These are phyloP conservation scores for Bromus sterilis DNA, from an alignment of 176 grass and related monocot genomes.

Conservation along the genomic window DNA sequence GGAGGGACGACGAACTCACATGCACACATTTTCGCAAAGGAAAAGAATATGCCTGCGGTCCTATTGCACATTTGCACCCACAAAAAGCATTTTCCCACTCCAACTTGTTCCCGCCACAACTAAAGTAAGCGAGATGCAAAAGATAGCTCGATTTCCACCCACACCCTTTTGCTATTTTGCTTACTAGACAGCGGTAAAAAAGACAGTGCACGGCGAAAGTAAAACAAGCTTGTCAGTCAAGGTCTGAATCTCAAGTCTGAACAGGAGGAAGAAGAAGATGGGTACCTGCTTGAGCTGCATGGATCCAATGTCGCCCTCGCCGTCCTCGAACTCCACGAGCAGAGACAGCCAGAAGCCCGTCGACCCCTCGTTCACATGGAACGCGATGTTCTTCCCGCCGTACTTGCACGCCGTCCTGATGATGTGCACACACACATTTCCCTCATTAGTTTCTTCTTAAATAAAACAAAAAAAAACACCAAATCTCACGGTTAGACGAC, in stretches of 20 bases:
- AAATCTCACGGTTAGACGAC: not conserved
- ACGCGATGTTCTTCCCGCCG: slow-evolving; percentile 73
- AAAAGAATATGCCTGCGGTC: not conserved
- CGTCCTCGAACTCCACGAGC: slow-evolving; percentile 92
- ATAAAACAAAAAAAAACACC: not conserved
- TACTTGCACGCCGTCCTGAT: slow-evolving; percentile 90
- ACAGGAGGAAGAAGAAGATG: not conserved
- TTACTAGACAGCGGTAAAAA: not conserved
- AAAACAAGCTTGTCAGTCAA: not conserved
- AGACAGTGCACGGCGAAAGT: not conserved
- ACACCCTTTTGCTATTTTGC: not conserved
- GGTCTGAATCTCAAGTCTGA: not conserved
- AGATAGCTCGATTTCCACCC: not conserved
- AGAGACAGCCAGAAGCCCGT: slow-evolving; percentile 91
- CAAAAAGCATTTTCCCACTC: not conserved
- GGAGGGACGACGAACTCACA: slow-evolving; percentile 1
- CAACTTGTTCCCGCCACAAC: not conserved
- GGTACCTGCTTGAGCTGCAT: slow-evolving; percentile 90
- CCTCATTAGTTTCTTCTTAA: not conserved
- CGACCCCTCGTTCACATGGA: slow-evolving; percentile 90
- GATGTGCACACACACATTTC: not conserved
- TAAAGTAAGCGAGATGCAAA: not conserved
- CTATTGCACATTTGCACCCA: not conserved
- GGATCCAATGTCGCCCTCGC: slow-evolving; percentile 88
- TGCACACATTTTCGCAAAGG: slow-evolving; percentile 15